phyloP scores from a whole-genome alignment of 2,329 filamentous ascomycete genomes.

The Bipolaris oryzae region DNA sequence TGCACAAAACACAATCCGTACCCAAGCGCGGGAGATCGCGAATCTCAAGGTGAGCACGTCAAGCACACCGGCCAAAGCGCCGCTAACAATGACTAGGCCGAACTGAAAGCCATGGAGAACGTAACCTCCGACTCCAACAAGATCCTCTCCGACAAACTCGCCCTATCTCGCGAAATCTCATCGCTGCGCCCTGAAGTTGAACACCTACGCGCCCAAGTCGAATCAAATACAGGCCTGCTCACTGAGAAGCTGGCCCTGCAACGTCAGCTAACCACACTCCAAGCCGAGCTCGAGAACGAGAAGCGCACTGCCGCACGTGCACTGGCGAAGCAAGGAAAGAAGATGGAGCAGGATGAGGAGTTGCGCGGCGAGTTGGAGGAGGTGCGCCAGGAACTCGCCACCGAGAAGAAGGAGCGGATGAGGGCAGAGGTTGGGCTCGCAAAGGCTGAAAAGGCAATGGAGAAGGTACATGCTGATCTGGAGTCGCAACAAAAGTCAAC shows the following conservation, averaged over 20 bases:
- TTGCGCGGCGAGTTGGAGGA: constrained; percentile 53
- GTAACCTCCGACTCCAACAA: constrained; percentile 73
- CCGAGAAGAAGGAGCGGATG: constrained; percentile 54
- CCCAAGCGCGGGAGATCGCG: constrained; percentile 61
- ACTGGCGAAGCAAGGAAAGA: constrained; percentile 55
- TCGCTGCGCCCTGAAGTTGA: constrained; percentile 66
- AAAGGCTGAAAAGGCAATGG: constrained; percentile 45
- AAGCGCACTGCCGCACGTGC: constrained; percentile 70
- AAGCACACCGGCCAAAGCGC: constrained; percentile 42
- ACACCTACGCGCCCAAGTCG: constrained; percentile 63
- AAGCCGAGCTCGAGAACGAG: constrained; percentile 83
- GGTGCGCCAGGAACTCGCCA: constrained; percentile 54
- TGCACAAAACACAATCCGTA: constrained; percentile 58
- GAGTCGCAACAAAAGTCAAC: constrained; percentile 39
- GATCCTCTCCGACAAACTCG: constrained; percentile 68
- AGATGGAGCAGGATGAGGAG: constrained; percentile 57
- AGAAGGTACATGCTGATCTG: constrained; percentile 41
- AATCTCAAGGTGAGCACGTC: constrained; percentile 61
- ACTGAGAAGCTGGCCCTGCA: constrained; percentile 81
- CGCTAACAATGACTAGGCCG: constrained; percentile 59
- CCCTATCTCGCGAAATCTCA: constrained; percentile 64
- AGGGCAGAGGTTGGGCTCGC: constrained; percentile 48
- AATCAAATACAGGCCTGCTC: constrained; percentile 69
- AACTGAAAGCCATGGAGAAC: constrained; percentile 71
- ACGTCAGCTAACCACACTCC: constrained; percentile 75